Conservation (phyloP, 2,329 filamentous ascomycete species). For the Ceratocystis albifundus region DNA sequence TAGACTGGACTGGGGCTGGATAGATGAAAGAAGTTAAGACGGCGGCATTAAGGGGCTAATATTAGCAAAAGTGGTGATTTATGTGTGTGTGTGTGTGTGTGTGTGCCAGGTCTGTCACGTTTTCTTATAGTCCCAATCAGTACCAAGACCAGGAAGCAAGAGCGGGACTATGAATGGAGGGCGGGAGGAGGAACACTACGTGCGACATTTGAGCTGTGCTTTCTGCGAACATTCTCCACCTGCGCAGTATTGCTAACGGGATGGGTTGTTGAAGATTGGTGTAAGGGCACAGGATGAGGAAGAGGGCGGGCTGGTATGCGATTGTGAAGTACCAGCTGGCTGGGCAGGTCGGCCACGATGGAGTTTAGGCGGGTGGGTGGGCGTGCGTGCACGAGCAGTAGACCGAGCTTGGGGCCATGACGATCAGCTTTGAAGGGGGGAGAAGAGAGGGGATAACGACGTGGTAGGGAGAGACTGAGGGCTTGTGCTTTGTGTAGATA, state of each 20-base stretch:
- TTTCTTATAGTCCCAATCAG: not conserved
- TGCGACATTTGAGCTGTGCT: not conserved
- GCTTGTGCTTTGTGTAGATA: not conserved
- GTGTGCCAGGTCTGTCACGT: not conserved
- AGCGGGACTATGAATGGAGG: not conserved
- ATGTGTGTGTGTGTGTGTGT: not conserved
- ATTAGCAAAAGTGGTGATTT: not conserved
- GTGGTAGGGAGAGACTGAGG: not conserved
- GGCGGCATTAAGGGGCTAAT: too few relatives aligned
- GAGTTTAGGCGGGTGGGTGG: not conserved
- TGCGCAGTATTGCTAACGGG: not conserved
- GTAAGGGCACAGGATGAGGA: not conserved
- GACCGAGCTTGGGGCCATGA: not conserved
- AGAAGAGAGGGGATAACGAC: not conserved
- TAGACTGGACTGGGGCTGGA: too few relatives aligned
- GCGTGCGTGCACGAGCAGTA: not conserved
- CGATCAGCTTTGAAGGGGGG: not conserved
- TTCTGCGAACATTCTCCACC: not conserved
- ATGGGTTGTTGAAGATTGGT: not conserved
- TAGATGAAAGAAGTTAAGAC: too few relatives aligned
- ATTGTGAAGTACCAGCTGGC: not conserved
- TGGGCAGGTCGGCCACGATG: not conserved
- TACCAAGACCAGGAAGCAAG: not conserved
- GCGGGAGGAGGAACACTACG: not conserved
- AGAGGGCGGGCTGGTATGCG: not conserved